phyloP scores from a whole-genome alignment of 306 rosid genomes.

The Prunus davidiana region DNA sequence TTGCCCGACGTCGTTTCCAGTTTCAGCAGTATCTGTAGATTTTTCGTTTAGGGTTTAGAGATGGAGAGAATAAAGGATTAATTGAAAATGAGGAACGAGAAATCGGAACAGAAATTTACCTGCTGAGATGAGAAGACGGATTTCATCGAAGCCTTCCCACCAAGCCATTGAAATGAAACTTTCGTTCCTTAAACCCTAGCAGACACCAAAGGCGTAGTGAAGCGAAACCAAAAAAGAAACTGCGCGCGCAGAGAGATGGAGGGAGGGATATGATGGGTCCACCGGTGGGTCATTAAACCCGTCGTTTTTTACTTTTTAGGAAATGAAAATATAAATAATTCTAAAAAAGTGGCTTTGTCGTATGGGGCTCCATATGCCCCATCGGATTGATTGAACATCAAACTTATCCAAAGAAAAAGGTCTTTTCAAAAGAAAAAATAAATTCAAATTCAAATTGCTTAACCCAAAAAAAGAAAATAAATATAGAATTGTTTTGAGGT shows the following conservation, averaged over 20 bases:
- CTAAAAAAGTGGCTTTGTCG: too few species aligned
- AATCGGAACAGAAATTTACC: constrained; percentile 33
- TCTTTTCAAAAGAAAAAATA: too few species aligned
- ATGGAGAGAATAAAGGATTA: neutral
- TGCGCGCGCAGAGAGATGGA: neutral
- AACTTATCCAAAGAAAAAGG: too few species aligned
- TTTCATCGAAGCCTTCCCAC: constrained; percentile 61
- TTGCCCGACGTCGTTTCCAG: constrained; percentile 51
- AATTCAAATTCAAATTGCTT: too few species aligned
- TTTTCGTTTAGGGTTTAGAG: neutral
- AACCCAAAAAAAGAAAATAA: too few species aligned
- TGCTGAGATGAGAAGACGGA: constrained; percentile 68
- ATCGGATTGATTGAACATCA: too few species aligned
- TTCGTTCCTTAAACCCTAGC: constrained; percentile 19
- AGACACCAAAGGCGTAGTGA: neutral
- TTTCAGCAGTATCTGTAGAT: constrained; percentile 45
- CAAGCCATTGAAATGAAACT: constrained; percentile 45
- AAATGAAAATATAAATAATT: too few species aligned
- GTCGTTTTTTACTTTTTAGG: too few species aligned
- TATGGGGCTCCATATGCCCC: too few species aligned
- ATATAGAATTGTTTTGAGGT: too few species aligned
- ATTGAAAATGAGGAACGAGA: neutral
- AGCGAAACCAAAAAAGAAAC: neutral
- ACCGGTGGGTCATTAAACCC: neutral
- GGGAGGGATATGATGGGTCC: neutral